A percentile compares a stretch with the other conserved stretches of the same genome.
Conservation (phyloP, 768 basidiomycete genomes). For the Rhizopogon salebrosus region DNA sequence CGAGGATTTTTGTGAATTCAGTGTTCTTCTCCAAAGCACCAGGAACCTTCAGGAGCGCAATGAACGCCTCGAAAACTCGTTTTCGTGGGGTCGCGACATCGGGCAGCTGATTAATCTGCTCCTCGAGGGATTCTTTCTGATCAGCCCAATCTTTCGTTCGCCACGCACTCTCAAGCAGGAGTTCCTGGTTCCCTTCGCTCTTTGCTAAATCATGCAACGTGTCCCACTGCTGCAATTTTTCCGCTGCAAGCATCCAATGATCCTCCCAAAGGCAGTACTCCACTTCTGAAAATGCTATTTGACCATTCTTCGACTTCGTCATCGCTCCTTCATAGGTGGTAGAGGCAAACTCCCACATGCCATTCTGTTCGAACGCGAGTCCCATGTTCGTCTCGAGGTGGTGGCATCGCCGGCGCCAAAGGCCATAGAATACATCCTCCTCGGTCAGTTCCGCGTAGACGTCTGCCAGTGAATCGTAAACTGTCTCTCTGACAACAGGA, state of each 20-base stretch:
- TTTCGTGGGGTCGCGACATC: conserved; percentile 93
- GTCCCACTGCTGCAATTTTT: conserved; percentile 99
- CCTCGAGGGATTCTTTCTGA: conserved; percentile 71
- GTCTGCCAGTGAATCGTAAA: conserved; percentile 88
- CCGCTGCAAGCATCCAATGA: conserved; percentile 94
- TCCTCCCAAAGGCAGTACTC: conserved; percentile 99
- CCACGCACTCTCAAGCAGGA: conserved; percentile 95
- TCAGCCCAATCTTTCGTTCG: conserved; percentile 89
- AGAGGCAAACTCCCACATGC: conserved; percentile 94
- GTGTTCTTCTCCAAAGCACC: conserved; percentile 75
- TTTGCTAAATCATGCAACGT: conserved; percentile 86
- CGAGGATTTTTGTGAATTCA: conserved; percentile 84
- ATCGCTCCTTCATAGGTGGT: conserved; percentile 88
- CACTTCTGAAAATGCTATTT: conserved; percentile 85
- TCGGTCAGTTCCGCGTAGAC: conserved; percentile 94
- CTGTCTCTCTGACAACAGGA: conserved; percentile 69
- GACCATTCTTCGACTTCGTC: conserved; percentile 72
- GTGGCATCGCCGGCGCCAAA: conserved; percentile 89
- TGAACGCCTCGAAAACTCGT: conserved; percentile 94
- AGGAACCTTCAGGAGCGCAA: conserved; percentile 82
- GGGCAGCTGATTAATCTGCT: conserved; percentile 71
- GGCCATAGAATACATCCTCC: conserved; percentile 95
- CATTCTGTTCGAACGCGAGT: conserved; percentile 89
- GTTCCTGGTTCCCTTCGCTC: conserved; percentile 84
- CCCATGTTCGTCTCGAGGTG: conserved; percentile 86